These are phyloP conservation scores for Podaxis pistillaris DNA, from an alignment of 768 basidiomycete species.

Conservation along the genomic window DNA sequence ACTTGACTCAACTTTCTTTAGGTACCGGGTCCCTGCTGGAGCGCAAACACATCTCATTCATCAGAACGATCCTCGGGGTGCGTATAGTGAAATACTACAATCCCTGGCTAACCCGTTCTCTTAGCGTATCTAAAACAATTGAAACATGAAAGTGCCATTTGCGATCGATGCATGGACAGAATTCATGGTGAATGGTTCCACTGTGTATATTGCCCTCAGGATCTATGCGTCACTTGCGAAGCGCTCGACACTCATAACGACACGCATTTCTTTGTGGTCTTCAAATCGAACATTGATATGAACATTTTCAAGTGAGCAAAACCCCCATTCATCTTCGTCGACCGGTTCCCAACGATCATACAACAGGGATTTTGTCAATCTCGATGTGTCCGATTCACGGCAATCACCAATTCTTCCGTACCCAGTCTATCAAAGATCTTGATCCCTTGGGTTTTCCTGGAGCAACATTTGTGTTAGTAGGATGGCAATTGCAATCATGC, in stretches of 20 bases:
- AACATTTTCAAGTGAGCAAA: slow-evolving; percentile 58
- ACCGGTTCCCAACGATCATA: slow-evolving; percentile 15
- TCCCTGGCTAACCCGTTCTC: not conserved
- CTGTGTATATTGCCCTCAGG: slow-evolving; percentile 84
- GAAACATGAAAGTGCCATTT: slow-evolving; percentile 66
- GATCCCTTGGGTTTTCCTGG: slow-evolving; percentile 13
- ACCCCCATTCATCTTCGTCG: not conserved
- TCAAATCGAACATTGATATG: slow-evolving; percentile 88
- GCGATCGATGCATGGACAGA: slow-evolving; percentile 81
- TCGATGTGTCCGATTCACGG: slow-evolving; percentile 51
- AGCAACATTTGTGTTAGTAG: slow-evolving; percentile 3
- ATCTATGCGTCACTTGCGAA: slow-evolving; percentile 87
- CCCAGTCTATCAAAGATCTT: slow-evolving; percentile 47
- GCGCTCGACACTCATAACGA: slow-evolving; percentile 77
- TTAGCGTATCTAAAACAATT: slow-evolving; percentile 64
- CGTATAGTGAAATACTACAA: slow-evolving; percentile 8
- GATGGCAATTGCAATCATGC: not conserved
- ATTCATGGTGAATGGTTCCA: slow-evolving; percentile 91
- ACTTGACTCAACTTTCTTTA: slow-evolving; percentile 25
- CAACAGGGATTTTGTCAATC: slow-evolving; percentile 49
- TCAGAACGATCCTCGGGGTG: slow-evolving; percentile 56
- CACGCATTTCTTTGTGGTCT: slow-evolving; percentile 81
- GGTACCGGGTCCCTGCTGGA: slow-evolving; percentile 66
- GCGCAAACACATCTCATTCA: slow-evolving; percentile 40
- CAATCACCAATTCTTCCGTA: slow-evolving; percentile 58